Conservation (phyloP, 2,329 filamentous ascomycete species). For the Cadophora sp. region DNA sequence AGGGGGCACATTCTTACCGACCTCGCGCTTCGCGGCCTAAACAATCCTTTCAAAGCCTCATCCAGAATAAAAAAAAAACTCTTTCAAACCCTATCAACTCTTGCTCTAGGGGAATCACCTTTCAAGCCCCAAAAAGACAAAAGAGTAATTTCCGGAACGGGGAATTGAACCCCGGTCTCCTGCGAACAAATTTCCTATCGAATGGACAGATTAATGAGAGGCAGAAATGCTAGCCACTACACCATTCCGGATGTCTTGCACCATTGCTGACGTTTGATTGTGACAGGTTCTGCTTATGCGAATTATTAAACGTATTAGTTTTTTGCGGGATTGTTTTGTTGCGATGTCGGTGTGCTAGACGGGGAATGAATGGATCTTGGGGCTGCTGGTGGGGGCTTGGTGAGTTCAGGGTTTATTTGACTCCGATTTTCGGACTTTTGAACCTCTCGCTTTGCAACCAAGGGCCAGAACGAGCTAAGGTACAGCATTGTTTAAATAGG, state of each 20-base stretch:
- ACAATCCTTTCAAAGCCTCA: no score
- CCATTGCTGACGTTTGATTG: background rate
- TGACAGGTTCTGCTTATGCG: background rate
- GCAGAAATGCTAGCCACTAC: constrained; percentile 15
- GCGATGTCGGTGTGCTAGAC: background rate
- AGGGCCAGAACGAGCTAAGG: no score
- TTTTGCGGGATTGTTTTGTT: background rate
- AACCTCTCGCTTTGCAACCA: no score
- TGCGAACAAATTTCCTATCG: constrained; percentile 9
- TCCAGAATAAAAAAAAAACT: no score
- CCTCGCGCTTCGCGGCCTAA: no score
- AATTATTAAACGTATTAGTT: background rate
- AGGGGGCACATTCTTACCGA: no score
- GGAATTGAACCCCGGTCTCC: constrained; percentile 15
- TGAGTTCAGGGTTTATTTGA: no score
- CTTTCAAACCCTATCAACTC: background rate
- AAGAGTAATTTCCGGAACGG: constrained; percentile 1
- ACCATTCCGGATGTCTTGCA: constrained; percentile 11
- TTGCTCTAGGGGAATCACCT: background rate
- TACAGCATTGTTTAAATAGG: no score
- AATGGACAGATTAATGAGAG: constrained; percentile 7
- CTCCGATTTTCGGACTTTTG: no score
- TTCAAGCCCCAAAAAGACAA: background rate
- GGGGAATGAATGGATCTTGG: no score
- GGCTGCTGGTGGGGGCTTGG: no score